phyloP scores from a whole-genome alignment of 1,284 basidiomycete species.

The Ustilago shanxiensis region DNA sequence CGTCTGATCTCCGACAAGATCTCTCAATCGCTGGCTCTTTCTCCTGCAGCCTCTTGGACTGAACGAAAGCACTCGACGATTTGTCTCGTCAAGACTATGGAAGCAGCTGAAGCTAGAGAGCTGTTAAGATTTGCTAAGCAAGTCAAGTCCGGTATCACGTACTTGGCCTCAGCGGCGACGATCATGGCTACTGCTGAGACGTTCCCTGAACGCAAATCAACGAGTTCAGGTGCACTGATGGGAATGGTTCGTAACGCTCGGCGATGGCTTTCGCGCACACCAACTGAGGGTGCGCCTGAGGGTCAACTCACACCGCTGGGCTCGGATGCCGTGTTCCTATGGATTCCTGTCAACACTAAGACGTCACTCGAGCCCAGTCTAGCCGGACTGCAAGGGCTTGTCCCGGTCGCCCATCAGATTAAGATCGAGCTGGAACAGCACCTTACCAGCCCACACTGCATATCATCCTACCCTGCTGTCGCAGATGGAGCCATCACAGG shows the following conservation, averaged over 20 bases:
- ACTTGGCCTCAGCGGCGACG: conserved; percentile 35
- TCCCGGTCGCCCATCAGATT: conserved; percentile 13
- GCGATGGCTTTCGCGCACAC: conserved; percentile 30
- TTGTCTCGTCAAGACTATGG: conserved; percentile 18
- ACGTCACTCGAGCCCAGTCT: conserved; percentile 17
- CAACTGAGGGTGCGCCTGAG: not conserved
- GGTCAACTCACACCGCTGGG: conserved; percentile 27
- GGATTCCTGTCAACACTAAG: conserved; percentile 34
- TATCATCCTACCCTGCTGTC: conserved; percentile 10
- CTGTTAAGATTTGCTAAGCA: conserved; percentile 23
- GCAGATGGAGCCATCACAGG: conserved; percentile 10
- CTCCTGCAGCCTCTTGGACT: conserved; percentile 4
- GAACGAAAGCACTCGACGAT: conserved; percentile 30
- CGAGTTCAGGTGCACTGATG: conserved; percentile 36
- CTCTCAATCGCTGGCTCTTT: conserved; percentile 24
- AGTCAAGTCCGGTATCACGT: conserved; percentile 26
- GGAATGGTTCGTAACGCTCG: conserved; percentile 49
- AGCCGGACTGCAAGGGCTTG: conserved; percentile 6
- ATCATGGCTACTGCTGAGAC: conserved; percentile 34
- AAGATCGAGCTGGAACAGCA: conserved; percentile 24
- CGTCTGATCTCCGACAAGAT: conserved; percentile 32
- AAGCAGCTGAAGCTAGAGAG: conserved; percentile 7
- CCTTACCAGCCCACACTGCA: conserved; percentile 28
- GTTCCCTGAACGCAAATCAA: conserved; percentile 31
- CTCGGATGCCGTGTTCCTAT: conserved; percentile 46